These are phyloP conservation scores for Pseudocercospora crystallina DNA, from an alignment of 2,329 filamentous ascomycete genomes.

Conservation along the genomic window DNA sequence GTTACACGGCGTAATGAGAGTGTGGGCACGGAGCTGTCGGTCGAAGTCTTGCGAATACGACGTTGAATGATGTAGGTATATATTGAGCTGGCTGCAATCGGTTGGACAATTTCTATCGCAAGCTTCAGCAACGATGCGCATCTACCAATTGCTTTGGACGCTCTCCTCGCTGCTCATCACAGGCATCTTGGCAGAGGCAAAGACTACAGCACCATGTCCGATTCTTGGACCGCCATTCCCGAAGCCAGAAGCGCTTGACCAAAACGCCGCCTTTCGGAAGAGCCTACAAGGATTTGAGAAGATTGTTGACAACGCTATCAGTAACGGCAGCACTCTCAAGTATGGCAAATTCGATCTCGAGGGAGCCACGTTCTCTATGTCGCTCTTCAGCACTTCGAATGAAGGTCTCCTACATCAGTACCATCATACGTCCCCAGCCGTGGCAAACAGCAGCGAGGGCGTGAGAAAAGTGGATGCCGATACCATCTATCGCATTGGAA, in stretches of 20 bases:
- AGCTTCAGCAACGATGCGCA: too few relatives aligned
- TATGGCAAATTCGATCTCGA: conserved; percentile 1
- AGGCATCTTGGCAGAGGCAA: too few relatives aligned
- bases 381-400: conserved; percentile 9
- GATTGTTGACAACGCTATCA: background rate
- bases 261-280: background rate
- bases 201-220: background rate
- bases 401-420: conserved; percentile 9
- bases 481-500: conserved; percentile 9
- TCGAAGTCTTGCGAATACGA: too few relatives aligned
- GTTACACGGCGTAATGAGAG: too few relatives aligned
- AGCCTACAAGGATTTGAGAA: background rate
- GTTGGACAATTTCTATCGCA: too few relatives aligned
- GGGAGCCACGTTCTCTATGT: conserved; percentile 9
- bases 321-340: background rate
- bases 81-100: too few relatives aligned
- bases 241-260: background rate
- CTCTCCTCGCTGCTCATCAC: background rate
- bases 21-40: too few relatives aligned
- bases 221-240: conserved; percentile 1
- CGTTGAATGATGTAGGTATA: too few relatives aligned
- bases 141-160: background rate
- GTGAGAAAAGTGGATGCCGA: conserved; percentile 2
- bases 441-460: conserved; percentile 1
- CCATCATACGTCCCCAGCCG: conserved; percentile 4